Evolutionary conservation across 2,329 filamentous ascomycete species (phyloP), one percentile per base, ranked within the genome.

Genomic region (Macroventuria anomochaeta): DNA sequence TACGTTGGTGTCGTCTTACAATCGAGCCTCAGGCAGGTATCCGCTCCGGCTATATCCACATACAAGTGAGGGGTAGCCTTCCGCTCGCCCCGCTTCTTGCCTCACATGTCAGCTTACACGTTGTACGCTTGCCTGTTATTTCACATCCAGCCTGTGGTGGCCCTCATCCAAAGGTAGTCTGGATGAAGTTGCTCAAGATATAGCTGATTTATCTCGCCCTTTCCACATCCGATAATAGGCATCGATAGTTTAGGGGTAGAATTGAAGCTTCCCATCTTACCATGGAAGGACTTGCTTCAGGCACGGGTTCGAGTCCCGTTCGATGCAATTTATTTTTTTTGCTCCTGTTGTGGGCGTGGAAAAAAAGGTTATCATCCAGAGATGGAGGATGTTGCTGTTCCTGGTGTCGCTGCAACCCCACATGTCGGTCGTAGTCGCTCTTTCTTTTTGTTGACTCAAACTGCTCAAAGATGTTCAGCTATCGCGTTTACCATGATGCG

Each of bases 241-340:
- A 56, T 46, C 51, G 53, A 62, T 69, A 62, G 64, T 69, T 69
- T 67, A 68, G 58, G 42, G 65, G 65, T 69, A 67, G 62, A 69
- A 69, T 68, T 63, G 50, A 60, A 62, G 65, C 64, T 68, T 69
- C 64, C 65, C 64, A 69, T 61, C 48, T 40, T 2, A 42, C 20
- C 37, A 53, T 40, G 28, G 31, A 42, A n/a, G 50, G 25, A 52
- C 29, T 39, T 64, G 64, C 64, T 62, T 61, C 41, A 63, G 65
- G 61, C 53, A 51, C 62, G 64, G 44, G 65, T 68, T 67, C 65
- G 64, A 67, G 40, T 67, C 64, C 47, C 63, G 61, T 50, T 59
- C 53, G 55, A 50, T 57, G 63, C 65, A 67, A 7, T 13, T 10
- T n/a, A 18, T 17, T 13, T 31, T 28, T 12, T 11, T 42, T 23